Evolutionary conservation across 1,284 basidiomycete species (phyloP), one percentile per base, ranked within the genome.

Genomic region (Cutaneotrichosporon spelunceum): DNA sequence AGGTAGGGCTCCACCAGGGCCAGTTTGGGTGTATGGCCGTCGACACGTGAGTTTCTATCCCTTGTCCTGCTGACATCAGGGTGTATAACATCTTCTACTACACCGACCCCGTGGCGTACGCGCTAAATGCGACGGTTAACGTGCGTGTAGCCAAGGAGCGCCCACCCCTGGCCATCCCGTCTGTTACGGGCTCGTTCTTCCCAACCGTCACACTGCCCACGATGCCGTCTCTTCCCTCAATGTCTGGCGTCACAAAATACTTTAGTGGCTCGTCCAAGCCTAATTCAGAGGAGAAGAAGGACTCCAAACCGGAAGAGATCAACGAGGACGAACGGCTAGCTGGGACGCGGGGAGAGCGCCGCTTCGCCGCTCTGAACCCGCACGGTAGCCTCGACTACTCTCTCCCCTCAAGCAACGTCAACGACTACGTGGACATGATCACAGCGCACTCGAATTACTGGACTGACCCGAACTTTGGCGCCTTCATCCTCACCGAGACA

Each of bases 1-100:
- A 64, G 39, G 62, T 56, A 68, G 72, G 81, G 23, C 80, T 82
- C 45, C 69, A 78, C n/a, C 72, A 79, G 9, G 83, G 83, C 0
- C 68, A 78, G 58, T 82, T 82, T 57, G 83, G 83, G 2, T 84
- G 83, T 69, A 74, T 84, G 68, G 80, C 83, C 1, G 74, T 81
- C 13, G 81, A 83, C 60, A 82, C 72, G 69, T 73, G 53, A 66
- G 72, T 66, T 3, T 10, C 21, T 7, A 26, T 30, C 19, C 13
- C n/a, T 23, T 3, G 7, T 36, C 39, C 44, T 36, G 50, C 44
- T 59, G 53, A 60, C 50, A 11, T n/a, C 48, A 70, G 67, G 3
- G 64, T 78, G 1, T 78, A 83, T 72, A 84, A 84, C 69, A 78
- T 84, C 50, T 82, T 83, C 68, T 80, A 83, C 66, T 76, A 75